A percentile compares a stretch with the other conserved stretches of the same genome.
These are phyloP conservation scores for Cordyceps cateniannulata DNA, from an alignment of 2,329 filamentous ascomycete genomes.

Conservation along the genomic window DNA sequence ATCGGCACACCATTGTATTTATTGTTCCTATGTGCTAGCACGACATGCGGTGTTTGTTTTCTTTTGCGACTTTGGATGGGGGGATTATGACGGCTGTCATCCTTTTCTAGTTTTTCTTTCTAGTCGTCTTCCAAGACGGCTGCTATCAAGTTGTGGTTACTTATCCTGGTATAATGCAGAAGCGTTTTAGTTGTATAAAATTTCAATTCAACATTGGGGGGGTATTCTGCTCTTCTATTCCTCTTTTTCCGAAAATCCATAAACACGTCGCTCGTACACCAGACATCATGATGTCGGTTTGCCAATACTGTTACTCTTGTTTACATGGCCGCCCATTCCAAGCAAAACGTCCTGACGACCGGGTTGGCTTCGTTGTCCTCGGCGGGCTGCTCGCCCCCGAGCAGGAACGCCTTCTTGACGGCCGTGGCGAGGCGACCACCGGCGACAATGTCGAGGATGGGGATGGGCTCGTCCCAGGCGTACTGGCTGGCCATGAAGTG, in stretches of 20 bases:
- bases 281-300: background rate
- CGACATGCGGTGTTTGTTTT: background rate
- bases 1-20: background rate
- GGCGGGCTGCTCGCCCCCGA: constrained; percentile 59
- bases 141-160: background rate
- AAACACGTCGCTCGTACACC: background rate
- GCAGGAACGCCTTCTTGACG: constrained; percentile 90
- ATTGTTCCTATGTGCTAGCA: background rate
- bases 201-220: background rate
- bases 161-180: background rate
- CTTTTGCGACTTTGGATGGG: background rate
- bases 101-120: background rate
- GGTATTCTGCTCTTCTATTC: background rate
- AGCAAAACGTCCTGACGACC: constrained; percentile 70
- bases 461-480: constrained; percentile 82
- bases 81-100: background rate
- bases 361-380: constrained; percentile 19
- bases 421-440: constrained; percentile 85
- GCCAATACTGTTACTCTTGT: background rate
- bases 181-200: background rate
- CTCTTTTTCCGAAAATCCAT: background rate
- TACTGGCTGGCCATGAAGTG: constrained; percentile 85
- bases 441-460: constrained; percentile 76
- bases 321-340: constrained; percentile 95
- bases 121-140: background rate